phyloP scores from a whole-genome alignment of 2,329 filamentous ascomycete genomes.

The Phialophora macrospora region DNA sequence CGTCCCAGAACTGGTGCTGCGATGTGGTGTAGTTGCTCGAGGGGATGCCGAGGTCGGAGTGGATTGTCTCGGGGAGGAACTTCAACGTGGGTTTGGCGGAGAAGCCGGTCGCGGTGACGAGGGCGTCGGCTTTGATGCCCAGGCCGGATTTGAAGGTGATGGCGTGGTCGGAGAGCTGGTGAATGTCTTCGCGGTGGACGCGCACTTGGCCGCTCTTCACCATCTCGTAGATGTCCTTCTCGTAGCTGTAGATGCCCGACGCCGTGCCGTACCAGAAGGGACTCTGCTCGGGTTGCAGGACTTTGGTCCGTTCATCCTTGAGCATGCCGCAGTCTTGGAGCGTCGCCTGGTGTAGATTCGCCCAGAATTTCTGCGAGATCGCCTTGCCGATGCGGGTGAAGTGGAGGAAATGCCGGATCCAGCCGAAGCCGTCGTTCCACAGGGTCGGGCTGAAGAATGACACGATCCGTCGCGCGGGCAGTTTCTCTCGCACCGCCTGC shows the following conservation, averaged over 20 bases:
- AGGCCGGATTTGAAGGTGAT: slow-evolving; percentile 58
- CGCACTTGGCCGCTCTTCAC: slow-evolving; percentile 60
- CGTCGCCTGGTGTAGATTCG: slow-evolving; percentile 55
- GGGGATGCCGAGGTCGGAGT: slow-evolving; percentile 56
- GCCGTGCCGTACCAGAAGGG: slow-evolving; percentile 60
- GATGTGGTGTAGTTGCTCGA: slow-evolving; percentile 38
- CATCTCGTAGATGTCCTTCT: slow-evolving; percentile 61
- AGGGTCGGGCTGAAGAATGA: slow-evolving; percentile 77
- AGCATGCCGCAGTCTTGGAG: slow-evolving; percentile 55
- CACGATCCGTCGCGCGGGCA: slow-evolving; percentile 69
- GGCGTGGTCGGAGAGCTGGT: slow-evolving; percentile 51
- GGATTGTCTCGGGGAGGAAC: slow-evolving; percentile 53
- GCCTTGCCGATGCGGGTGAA: slow-evolving; percentile 57
- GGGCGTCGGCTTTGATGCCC: slow-evolving; percentile 53
- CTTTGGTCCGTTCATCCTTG: slow-evolving; percentile 49
- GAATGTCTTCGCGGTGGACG: slow-evolving; percentile 62
- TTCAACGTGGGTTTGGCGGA: slow-evolving; percentile 54
- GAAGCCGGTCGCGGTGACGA: slow-evolving; percentile 66
- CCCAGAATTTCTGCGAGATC: slow-evolving; percentile 59
- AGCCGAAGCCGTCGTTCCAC: slow-evolving; percentile 63
- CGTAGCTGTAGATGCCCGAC: slow-evolving; percentile 66
- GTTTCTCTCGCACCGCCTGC: slow-evolving; percentile 70
- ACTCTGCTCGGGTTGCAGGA: slow-evolving; percentile 49
- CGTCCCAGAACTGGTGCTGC: slow-evolving; percentile 42
- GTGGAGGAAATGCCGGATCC: slow-evolving; percentile 56